Base-by-base conservation (phyloP, 2,329 filamentous ascomycete genomes). In the Exophiala mesophila region DNA sequence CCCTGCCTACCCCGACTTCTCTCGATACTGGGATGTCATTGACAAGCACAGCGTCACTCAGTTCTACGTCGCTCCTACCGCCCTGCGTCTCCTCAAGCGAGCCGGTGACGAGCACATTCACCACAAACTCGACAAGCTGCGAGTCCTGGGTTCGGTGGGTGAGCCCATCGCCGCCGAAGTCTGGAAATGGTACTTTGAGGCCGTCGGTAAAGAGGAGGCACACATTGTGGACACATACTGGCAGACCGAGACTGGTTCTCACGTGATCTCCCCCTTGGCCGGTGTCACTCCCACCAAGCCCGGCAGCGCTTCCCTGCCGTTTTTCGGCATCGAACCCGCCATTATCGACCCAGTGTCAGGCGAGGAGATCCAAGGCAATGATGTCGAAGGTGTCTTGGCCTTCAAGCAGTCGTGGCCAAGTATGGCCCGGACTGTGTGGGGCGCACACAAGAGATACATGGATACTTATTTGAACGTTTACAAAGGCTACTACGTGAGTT, bases 151-250 rank as follows among this genome's bases (percentile, higher is more conserved):
- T 46, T 95, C 90, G 13, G 92, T 98, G 45, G 92, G 92, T 55
- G 92, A 98, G 72, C 92, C 92, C 28, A 98, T 98, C 59, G 90
- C 92, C 13, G 87, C 90, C 16, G 92, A 98, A 67, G 85, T 98
- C 46, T 98, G 92, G 92, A 97, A 97, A 71, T 98, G 92, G 92
- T 98, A 97, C 71, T 90, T 88, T 64, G 88, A 97, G 67, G 77
- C 85, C 55, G 88, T 98, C 39, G 92, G 92, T 60, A 94, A 88
- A 75, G 83, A 90, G 67, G 83, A 94, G 66, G 84, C 87, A 36
- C 92, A 98, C 61, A 76, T 98, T 64, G 83, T 96, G 41, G 92
- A 98, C 65, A 98, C 92, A 40, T 98, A 98, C 77, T 98, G 92
- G 92, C 92, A 98, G 78, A 98, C 92, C 39, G 92, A 98, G 73